A percentile compares a stretch with the other conserved stretches of the same genome.
Conservation (phyloP, 345 rosid genomes). For the Salix arbutifolia region DNA sequence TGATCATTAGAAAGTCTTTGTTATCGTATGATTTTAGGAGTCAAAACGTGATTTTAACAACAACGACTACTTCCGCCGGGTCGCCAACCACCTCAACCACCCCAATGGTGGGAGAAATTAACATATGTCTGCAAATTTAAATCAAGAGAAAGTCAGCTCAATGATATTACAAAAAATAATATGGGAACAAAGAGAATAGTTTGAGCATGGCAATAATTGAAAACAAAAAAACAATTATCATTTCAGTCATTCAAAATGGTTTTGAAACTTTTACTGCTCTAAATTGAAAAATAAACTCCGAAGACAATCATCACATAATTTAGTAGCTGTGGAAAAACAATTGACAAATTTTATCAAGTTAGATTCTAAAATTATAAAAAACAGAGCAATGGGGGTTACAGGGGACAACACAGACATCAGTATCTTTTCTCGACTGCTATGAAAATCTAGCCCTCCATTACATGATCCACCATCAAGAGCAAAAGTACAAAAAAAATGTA, state of each 20-base stretch:
- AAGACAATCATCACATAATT: neutral
- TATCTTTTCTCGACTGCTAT: constrained; percentile 28
- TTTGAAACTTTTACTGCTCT: neutral
- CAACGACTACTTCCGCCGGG: constrained; percentile 9
- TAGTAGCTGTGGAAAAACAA: neutral
- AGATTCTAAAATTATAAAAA: neutral
- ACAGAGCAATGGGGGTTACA: neutral
- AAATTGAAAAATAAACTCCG: neutral
- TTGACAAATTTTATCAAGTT: neutral
- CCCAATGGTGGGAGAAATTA: constrained; percentile 9
- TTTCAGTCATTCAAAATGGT: neutral
- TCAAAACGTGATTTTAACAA: no score
- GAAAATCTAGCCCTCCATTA: constrained; percentile 19
- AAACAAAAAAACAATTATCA: neutral
- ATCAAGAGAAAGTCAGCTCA: neutral
- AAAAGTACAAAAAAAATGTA: no score
- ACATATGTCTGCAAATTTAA: constrained; percentile 27
- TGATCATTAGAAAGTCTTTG: no score
- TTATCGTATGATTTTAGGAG: no score
- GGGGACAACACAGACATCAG: constrained; percentile 18
- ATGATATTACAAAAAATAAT: neutral
- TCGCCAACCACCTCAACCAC: constrained; percentile 21
- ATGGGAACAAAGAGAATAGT: neutral
- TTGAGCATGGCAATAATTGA: neutral
- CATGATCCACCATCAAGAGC: constrained; percentile 12